Base-by-base conservation (phyloP, 2,329 filamentous ascomycete genomes). In the Furcasterigmium furcatum region DNA sequence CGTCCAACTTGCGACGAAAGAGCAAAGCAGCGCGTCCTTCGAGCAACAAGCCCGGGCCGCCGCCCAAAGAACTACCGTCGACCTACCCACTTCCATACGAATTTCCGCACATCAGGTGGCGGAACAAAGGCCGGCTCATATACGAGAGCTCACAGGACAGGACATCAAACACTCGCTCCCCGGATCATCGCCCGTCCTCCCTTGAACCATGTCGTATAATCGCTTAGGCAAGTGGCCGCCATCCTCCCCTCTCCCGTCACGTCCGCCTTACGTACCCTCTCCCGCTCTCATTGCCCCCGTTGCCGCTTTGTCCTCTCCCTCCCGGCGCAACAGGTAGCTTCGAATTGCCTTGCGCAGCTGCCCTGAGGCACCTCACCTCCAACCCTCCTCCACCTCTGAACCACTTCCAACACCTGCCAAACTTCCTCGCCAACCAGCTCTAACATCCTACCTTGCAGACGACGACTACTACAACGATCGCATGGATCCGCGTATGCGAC, bases 131-230 rank as follows among this genome's bases (percentile, higher is more conserved):
- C 7, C 24, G 24, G 12, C 22, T 41, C 24, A 9, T 12, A 41
- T 27, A 25, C 21, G 22, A 41, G 16, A 20, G 4, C 22, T 18
- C 10, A 25, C 30, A 13, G 25, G 8, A 29, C 25, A 8, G 12
- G 16, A 44, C 50, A 46, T 51, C 48, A 49, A 47, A 51, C 50
- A 52, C 44, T 35, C 38, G 44, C 46, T 49, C 42, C 49, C 44
- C 43, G 41, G 43, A 42, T 39, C 50, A 42, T 18, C 38, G 39
- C 40, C 46, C 22, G 34, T 43, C 45, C 46, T 43, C 45, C 44
- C 45, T 41, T 39, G 36, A 59, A 68, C 63, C 68, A 87, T 88
- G 83, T 80, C 82, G 63, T 89, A 89, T 72, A 87, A 88, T 73
- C 82, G 84, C 58, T 67, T 88, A 75, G 82, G 85, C 81, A 76